Base-by-base conservation (phyloP, 768 basidiomycete genomes). In the Suillus lakei region DNA sequence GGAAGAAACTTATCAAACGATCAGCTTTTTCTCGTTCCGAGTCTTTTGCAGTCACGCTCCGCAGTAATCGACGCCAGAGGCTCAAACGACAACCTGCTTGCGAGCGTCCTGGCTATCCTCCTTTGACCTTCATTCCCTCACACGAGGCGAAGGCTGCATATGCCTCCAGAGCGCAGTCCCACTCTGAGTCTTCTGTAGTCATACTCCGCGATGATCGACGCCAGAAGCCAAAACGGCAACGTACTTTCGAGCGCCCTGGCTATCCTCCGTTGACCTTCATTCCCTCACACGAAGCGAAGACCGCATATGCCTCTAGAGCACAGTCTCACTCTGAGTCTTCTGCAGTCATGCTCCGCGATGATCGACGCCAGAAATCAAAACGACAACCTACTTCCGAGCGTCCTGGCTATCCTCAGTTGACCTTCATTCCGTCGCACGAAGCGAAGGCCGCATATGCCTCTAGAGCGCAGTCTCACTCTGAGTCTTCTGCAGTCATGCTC, bases 141-240 rank as follows among this genome's bases (percentile, higher is more conserved):
- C 69, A 30, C 34, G 71, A 77, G 62, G 75, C 74, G 28, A 71
- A 76, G 55, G 66, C 61, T 5, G 71, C 76, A 21, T 77, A 77
- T 39, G 65, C 74, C 7, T 26, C 15, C 16, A 34, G 23, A 56
- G 23, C 9, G 55, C 34, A 1, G 23, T 38, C 36, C 36, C 55
- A 38, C 15, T 12, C 36, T n/a, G 36, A 38, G 23, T 38, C 23
- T 34, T 38, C 55, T 28, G 50, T 26, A 16, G 28, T 18, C 8
- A 51, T 28, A 26, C 6, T 28, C 3, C 50, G 50, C 50, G 30
- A 32, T 32, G 5, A 32, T 53, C 51, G 9, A 51, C 16, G 16
- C 8, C 28, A 30, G 26, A 10, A 16, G 10, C 1, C 26, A 28
- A 51, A 51, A 30, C 5, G 7, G 26, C 16, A 39, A 26, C 23